Percentiles rank a stretch among this genome's conserved stretches.
phyloP scores from a whole-genome alignment of 164 flowering plant species.

The Umbilicus rupestris region DNA sequence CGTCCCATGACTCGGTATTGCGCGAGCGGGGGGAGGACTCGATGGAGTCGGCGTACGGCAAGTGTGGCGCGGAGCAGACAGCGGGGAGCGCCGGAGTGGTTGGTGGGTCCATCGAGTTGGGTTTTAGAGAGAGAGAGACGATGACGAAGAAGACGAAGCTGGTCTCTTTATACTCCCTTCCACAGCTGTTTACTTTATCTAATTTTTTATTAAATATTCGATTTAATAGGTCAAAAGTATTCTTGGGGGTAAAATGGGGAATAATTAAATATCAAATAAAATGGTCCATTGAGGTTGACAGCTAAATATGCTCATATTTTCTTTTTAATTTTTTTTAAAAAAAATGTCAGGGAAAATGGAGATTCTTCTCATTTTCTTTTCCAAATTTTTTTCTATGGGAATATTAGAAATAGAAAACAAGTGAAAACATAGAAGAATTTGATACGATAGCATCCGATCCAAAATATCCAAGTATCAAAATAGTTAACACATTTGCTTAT shows the following conservation, averaged over 20 bases:
- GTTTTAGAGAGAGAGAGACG: slow-evolving; percentile 1
- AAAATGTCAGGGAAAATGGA: too few relatives aligned
- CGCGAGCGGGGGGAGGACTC: slow-evolving; percentile 61
- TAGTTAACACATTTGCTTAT: too few relatives aligned
- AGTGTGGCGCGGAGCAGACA: slow-evolving; percentile 7
- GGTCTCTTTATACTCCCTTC: not conserved
- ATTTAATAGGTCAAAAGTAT: not conserved
- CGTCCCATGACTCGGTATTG: slow-evolving; percentile 7
- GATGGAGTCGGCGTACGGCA: slow-evolving; percentile 36
- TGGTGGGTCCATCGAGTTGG: slow-evolving; percentile 5
- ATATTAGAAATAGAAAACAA: too few relatives aligned
- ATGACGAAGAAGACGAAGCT: slow-evolving; percentile 1
- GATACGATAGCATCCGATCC: too few relatives aligned
- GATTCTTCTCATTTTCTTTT: too few relatives aligned
- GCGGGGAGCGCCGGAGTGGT: not conserved
- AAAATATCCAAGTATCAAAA: too few relatives aligned
- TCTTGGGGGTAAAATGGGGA: not conserved
- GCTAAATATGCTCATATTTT: not conserved
- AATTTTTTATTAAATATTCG: too few relatives aligned
- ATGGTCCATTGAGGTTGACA: not conserved
- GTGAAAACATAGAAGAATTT: too few relatives aligned
- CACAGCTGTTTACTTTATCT: not conserved
- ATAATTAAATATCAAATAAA: not conserved
- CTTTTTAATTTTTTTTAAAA: too few relatives aligned
- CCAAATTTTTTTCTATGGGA: too few relatives aligned